A percentile compares a stretch with the other conserved stretches of the same genome.
These are phyloP conservation scores for Talaromyces thailandensis DNA, from an alignment of 495 filamentous ascomycete genomes.

Conservation along the genomic window DNA sequence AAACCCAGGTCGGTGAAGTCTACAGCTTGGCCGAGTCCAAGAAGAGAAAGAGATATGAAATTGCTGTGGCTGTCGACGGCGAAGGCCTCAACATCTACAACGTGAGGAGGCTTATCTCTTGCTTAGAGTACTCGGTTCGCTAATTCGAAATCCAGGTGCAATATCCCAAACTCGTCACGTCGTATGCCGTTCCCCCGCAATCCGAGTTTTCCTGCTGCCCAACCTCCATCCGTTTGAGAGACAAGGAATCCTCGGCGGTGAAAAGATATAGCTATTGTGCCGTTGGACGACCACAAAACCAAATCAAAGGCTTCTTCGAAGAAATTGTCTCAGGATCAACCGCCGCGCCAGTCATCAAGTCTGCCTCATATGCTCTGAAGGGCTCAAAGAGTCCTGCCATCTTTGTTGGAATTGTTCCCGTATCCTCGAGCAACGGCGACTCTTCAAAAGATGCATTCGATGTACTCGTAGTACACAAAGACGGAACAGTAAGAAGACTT, in stretches of 20 bases:
- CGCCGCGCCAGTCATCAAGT: slow-evolving; percentile 29
- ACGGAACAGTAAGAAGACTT: slow-evolving; percentile 32
- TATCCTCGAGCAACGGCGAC: slow-evolving; percentile 12
- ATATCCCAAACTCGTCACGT: slow-evolving; percentile 70
- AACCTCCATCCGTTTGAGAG: slow-evolving; percentile 60
- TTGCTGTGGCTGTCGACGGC: slow-evolving; percentile 80
- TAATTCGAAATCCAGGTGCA: slow-evolving; percentile 50
- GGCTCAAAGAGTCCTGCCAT: slow-evolving; percentile 33
- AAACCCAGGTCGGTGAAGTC: slow-evolving; percentile 60
- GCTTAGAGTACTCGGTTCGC: not conserved
- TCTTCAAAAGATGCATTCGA: slow-evolving; percentile 24
- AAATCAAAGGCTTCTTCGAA: slow-evolving; percentile 46
- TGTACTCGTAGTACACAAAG: slow-evolving; percentile 38
- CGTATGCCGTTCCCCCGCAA: slow-evolving; percentile 78
- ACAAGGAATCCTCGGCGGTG: slow-evolving; percentile 38
- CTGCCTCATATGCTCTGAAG: slow-evolving; percentile 28
- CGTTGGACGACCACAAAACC: slow-evolving; percentile 29
- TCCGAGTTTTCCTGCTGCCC: slow-evolving; percentile 69
- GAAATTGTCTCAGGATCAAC: slow-evolving; percentile 30
- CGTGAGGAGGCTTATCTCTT: slow-evolving; percentile 39
- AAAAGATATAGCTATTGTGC: slow-evolving; percentile 64
- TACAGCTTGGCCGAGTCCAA: slow-evolving; percentile 59
- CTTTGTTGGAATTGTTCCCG: slow-evolving; percentile 32
- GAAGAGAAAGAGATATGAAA: slow-evolving; percentile 81
- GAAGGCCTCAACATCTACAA: slow-evolving; percentile 90